A percentile compares a stretch with the other conserved stretches of the same genome.
Conservation (phyloP, 2,329 filamentous ascomycete genomes). For the Colletotrichum tofieldiae region DNA sequence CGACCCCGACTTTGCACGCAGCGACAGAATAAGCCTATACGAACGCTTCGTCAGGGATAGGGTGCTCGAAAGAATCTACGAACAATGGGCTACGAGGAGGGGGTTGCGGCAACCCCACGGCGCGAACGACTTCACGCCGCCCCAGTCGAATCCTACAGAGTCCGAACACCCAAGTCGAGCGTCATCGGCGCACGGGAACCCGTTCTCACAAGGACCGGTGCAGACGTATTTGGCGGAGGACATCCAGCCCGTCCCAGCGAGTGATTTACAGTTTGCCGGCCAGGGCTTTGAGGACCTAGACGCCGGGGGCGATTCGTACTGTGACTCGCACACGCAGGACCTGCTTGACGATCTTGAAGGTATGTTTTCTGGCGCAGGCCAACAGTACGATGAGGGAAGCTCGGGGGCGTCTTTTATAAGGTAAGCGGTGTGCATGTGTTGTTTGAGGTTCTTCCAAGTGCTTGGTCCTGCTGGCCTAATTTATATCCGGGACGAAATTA, state of each 20-base stretch:
- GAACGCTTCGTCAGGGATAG: conserved; percentile 11
- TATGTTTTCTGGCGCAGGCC: conserved; percentile 1
- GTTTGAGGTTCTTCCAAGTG: neutral
- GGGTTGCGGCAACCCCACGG: conserved; percentile 12
- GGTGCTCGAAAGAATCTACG: conserved; percentile 28
- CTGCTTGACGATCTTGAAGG: conserved; percentile 6
- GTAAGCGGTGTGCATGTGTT: neutral
- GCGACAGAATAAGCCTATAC: neutral
- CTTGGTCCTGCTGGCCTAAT: neutral
- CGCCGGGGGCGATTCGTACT: neutral
- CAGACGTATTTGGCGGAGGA: conserved; percentile 6
- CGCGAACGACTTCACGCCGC: conserved; percentile 11
- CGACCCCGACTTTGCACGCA: conserved; percentile 1
- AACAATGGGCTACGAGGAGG: conserved; percentile 20
- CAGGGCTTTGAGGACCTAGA: neutral
- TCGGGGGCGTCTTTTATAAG: neutral
- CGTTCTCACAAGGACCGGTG: neutral
- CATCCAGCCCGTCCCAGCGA: conserved; percentile 13
- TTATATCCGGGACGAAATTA: neutral
- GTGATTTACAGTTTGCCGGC: neutral
- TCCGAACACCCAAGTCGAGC: conserved; percentile 21
- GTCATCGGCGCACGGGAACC: neutral
- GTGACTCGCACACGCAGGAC: neutral
- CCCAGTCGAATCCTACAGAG: conserved; percentile 24
- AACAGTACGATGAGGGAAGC: neutral